Percentiles rank a stretch among this genome's conserved stretches.
Conservation (phyloP, 768 basidiomycete genomes). For the Mycena olivaceomarginata region DNA sequence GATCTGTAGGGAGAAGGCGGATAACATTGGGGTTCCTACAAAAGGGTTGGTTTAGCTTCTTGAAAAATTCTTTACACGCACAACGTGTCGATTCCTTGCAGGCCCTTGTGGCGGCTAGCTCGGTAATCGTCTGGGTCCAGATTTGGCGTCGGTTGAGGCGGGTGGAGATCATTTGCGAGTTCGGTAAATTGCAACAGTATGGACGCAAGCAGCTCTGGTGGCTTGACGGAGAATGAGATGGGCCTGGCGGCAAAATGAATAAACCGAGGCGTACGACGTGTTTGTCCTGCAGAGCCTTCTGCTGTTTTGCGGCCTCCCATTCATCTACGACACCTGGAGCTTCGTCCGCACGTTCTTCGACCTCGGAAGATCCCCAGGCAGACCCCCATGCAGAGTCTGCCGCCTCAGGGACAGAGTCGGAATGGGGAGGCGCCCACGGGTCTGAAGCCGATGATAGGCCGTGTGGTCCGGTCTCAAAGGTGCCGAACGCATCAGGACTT, state of each 20-base stretch:
- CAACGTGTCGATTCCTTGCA: conserved; percentile 76
- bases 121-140: conserved; percentile 51
- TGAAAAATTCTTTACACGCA: conserved; percentile 61
- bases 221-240: conserved; percentile 62
- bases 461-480: conserved; percentile 73
- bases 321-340: conserved; percentile 68
- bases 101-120: conserved; percentile 60
- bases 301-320: conserved; percentile 78
- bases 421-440: conserved; percentile 59
- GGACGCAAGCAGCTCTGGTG: conserved; percentile 78
- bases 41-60: background rate
- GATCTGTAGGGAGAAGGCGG: conserved; percentile 69
- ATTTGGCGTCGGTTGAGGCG: conserved; percentile 48
- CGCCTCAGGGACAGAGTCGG: conserved; percentile 32
- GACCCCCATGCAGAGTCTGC: conserved; percentile 61
- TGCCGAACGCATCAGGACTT: conserved; percentile 76
- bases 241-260: conserved; percentile 37
- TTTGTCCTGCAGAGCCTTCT: conserved; percentile 76
- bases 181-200: conserved; percentile 74
- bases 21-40: conserved; percentile 63
- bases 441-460: conserved; percentile 52
- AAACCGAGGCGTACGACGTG: conserved; percentile 74
- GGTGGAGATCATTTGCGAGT: conserved; percentile 73
- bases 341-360: conserved; percentile 38
- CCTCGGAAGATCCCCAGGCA: conserved; percentile 61